Conservation (phyloP, 2,329 filamentous ascomycete genomes). For the Drechmeria coniospora region DNA sequence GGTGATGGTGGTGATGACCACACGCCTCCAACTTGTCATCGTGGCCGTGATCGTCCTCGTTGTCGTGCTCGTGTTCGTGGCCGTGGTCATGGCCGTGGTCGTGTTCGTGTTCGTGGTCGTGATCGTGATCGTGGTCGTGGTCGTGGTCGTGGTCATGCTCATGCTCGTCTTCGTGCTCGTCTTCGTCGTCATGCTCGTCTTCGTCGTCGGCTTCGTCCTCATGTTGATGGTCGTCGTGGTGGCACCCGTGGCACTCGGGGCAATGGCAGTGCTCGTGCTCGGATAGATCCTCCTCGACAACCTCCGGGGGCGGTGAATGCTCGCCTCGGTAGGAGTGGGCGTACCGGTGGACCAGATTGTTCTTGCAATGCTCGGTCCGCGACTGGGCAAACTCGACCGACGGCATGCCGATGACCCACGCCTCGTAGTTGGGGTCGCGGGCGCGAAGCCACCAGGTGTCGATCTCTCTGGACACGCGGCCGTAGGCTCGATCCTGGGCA, state of each 20-base stretch:
- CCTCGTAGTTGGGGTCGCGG: constrained; percentile 43
- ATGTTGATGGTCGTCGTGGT: constrained; percentile 8
- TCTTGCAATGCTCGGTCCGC: constrained; percentile 41
- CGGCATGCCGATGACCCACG: constrained; percentile 43
- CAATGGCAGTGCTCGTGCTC: constrained; percentile 22
- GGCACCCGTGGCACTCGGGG: constrained; percentile 12
- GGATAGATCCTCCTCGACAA: constrained; percentile 22
- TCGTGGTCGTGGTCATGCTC: constrained; percentile 13
- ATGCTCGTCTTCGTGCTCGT: constrained; percentile 28
- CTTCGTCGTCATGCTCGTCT: constrained; percentile 19
- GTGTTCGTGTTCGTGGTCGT: constrained; percentile 26
- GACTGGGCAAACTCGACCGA: constrained; percentile 43
- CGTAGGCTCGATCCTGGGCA: constrained; percentile 42
- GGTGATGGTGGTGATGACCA: constrained; percentile 16
- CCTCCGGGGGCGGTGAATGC: constrained; percentile 20
- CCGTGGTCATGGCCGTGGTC: constrained; percentile 23
- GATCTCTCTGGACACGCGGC: constrained; percentile 47
- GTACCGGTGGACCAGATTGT: constrained; percentile 42
- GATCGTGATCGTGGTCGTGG: constrained; percentile 14
- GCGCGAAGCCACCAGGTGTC: constrained; percentile 50
- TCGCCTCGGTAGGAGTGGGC: constrained; percentile 27
- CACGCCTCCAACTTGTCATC: constrained; percentile 13
- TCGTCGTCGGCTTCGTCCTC: constrained; percentile 14
- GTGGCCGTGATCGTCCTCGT: constrained; percentile 16
- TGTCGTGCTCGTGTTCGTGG: constrained; percentile 11